These are phyloP conservation scores for Clonostachys byssicola DNA, from an alignment of 2,329 filamentous ascomycete genomes.

Conservation along the genomic window DNA sequence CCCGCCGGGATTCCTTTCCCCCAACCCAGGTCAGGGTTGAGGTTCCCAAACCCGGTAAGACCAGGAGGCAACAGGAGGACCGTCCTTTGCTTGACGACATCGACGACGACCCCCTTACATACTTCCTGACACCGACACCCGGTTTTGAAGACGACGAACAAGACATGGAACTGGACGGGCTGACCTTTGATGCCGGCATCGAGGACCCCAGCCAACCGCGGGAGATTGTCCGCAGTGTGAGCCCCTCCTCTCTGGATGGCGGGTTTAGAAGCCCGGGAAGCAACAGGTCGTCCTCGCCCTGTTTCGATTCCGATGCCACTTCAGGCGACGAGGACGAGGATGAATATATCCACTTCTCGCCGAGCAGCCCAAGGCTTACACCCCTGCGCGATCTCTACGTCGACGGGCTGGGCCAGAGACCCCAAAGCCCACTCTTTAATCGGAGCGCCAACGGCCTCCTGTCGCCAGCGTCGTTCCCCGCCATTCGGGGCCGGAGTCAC, in stretches of 20 bases:
- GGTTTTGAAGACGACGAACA: slow-evolving; percentile 31
- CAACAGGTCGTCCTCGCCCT: slow-evolving; percentile 24
- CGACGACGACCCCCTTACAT: slow-evolving; percentile 49
- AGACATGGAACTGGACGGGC: slow-evolving; percentile 34
- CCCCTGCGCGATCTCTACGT: slow-evolving; percentile 37
- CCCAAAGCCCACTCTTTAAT: slow-evolving; percentile 23
- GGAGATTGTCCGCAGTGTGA: slow-evolving; percentile 48
- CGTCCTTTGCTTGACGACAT: slow-evolving; percentile 41
- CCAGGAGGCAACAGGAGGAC: slow-evolving; percentile 22
- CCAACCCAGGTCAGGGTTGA: slow-evolving; percentile 44
- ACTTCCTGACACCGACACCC: slow-evolving; percentile 49
- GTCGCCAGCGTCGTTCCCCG: slow-evolving; percentile 19
- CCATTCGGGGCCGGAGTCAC: slow-evolving; percentile 21
- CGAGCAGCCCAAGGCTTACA: slow-evolving; percentile 30
- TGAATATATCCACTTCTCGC: slow-evolving; percentile 44
- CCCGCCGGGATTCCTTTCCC: slow-evolving; percentile 44
- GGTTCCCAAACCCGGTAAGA: slow-evolving; percentile 30
- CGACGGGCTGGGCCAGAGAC: slow-evolving; percentile 21
- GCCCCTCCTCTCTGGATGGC: slow-evolving; percentile 50
- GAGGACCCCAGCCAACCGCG: slow-evolving; percentile 40
- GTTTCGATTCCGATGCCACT: slow-evolving; percentile 33
- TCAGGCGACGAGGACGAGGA: slow-evolving; percentile 41
- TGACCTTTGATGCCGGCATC: slow-evolving; percentile 55
- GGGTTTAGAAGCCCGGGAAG: slow-evolving; percentile 31
- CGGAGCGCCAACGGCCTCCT: slow-evolving; percentile 20